Percentiles rank a stretch among this genome's conserved stretches.
These are phyloP conservation scores for Blastocystis sp. DNA, from an alignment of 352 stramenopile species.

Conservation along the genomic window DNA sequence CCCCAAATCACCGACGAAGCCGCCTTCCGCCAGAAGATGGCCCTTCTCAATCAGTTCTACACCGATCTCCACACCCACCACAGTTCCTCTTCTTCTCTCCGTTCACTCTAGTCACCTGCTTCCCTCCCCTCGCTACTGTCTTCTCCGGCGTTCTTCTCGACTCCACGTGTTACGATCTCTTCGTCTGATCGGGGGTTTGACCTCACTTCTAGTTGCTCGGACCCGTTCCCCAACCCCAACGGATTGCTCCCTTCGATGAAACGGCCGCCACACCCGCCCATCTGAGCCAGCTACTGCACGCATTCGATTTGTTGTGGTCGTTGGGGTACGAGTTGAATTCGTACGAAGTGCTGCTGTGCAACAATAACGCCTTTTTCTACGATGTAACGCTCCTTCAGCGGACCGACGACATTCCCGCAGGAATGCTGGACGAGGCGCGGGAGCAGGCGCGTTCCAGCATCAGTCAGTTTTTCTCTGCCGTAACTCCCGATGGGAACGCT, in stretches of 20 bases:
- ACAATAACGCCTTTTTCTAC: constrained; percentile 8
- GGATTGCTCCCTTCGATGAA: neutral
- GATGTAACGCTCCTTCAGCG: neutral
- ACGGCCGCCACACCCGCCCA: neutral
- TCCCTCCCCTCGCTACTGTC: neutral
- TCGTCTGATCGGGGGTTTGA: neutral
- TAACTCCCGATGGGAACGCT: neutral
- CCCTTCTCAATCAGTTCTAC: neutral
- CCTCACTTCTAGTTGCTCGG: neutral
- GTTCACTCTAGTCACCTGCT: neutral
- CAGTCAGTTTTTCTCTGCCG: neutral
- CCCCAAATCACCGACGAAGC: neutral
- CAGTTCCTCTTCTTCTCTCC: neutral
- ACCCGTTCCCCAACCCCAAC: neutral
- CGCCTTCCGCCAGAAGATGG: neutral
- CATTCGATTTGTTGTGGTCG: neutral
- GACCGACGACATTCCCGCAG: neutral
- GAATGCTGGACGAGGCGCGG: neutral
- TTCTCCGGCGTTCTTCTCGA: neutral
- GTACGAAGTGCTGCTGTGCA: constrained; percentile 5
- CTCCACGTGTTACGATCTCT: neutral
- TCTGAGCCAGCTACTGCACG: neutral
- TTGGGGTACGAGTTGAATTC: constrained; percentile 19
- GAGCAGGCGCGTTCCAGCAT: neutral
- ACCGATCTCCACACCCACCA: neutral